A percentile compares a stretch with the other conserved stretches of the same genome.
phyloP scores from a whole-genome alignment of 2,329 filamentous ascomycete species.

The Didymella segeticola region DNA sequence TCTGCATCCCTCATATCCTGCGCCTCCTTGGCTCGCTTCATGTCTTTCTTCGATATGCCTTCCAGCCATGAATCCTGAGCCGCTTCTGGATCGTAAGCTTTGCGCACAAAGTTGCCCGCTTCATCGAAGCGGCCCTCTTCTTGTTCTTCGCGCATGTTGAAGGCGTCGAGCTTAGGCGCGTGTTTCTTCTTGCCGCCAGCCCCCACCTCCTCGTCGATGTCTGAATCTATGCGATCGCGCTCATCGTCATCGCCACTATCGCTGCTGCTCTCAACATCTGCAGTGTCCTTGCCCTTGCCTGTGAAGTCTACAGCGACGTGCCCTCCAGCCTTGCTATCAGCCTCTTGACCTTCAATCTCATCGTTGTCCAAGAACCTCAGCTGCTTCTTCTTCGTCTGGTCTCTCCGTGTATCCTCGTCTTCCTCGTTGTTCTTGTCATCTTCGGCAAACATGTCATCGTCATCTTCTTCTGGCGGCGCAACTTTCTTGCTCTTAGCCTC shows the following conservation, averaged over 20 bases:
- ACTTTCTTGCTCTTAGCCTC: slow-evolving; percentile 60
- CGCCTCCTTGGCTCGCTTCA: slow-evolving; percentile 84
- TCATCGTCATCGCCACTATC: slow-evolving; percentile 68
- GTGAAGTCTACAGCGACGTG: slow-evolving; percentile 68
- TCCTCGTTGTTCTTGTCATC: slow-evolving; percentile 65
- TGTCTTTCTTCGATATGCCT: slow-evolving; percentile 91
- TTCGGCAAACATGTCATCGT: slow-evolving; percentile 81
- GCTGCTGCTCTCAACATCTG: slow-evolving; percentile 67
- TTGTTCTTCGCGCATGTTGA: slow-evolving; percentile 89
- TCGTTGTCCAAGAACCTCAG: slow-evolving; percentile 66
- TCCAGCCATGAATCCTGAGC: slow-evolving; percentile 93
- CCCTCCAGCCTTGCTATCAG: slow-evolving; percentile 74
- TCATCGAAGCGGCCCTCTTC: slow-evolving; percentile 94
- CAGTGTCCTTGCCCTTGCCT: slow-evolving; percentile 50
- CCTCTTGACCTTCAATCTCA: slow-evolving; percentile 82
- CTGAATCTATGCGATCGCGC: slow-evolving; percentile 69
- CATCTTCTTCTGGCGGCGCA: slow-evolving; percentile 61
- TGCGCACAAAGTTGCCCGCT: slow-evolving; percentile 87
- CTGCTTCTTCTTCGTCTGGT: slow-evolving; percentile 66
- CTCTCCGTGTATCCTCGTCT: slow-evolving; percentile 58
- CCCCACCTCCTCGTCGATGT: slow-evolving; percentile 86
- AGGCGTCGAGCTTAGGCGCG: slow-evolving; percentile 92
- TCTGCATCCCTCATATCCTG: slow-evolving; percentile 85
- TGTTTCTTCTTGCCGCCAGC: slow-evolving; percentile 90
- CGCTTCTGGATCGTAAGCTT: slow-evolving; percentile 86